Evolutionary conservation across 805 yeast species (phyloP), one percentile per base, ranked within the genome.

Genomic region (Starmerella bacillaris): DNA sequence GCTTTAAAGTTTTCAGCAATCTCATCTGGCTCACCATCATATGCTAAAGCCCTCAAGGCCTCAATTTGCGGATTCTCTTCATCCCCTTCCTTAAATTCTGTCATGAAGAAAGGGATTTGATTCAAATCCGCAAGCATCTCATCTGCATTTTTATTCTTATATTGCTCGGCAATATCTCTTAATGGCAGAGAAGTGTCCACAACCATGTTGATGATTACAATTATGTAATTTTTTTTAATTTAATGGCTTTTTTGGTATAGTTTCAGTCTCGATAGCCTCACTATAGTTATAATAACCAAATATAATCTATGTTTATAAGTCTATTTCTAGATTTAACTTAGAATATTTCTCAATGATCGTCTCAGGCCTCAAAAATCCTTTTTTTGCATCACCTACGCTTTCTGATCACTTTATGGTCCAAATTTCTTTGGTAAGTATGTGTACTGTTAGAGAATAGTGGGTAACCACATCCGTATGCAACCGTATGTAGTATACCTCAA

Each of bases 11-110:
- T 84, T 18, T 70, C 64, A 3, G 95, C 95, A 24, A 83, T 63
- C 50, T 89, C 98, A 48, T 77, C 74, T 0, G 95, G 94, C 43
- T 82, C 93, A 30, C 96, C 98, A 33, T 89, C 98, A 51, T 80
- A 83, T 0, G 92, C 94, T 46, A 89, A 61, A 4, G 94, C 86
- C 51, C 75, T 76, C 38, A 89, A 63, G 0, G 98, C 98, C 51
- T 86, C 96, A 14, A 89, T 58, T 34, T 71, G 74, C 4, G 63
- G 51, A 49, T 78, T 79, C 35, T 55, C 53, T 30, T 72, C 76
- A 21, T 70, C 78, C 48, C 78, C 92, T 14, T 82, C 58, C 11
- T 34, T 28, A 9, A 19, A 36, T 46, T 76, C 67, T 12, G 83
- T 83, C 98, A 89, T 89, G 62, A 89, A 89, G 47, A 89, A 78